These are phyloP conservation scores for Termitomyces sp. DNA, from an alignment of 768 basidiomycete genomes.

Conservation along the genomic window DNA sequence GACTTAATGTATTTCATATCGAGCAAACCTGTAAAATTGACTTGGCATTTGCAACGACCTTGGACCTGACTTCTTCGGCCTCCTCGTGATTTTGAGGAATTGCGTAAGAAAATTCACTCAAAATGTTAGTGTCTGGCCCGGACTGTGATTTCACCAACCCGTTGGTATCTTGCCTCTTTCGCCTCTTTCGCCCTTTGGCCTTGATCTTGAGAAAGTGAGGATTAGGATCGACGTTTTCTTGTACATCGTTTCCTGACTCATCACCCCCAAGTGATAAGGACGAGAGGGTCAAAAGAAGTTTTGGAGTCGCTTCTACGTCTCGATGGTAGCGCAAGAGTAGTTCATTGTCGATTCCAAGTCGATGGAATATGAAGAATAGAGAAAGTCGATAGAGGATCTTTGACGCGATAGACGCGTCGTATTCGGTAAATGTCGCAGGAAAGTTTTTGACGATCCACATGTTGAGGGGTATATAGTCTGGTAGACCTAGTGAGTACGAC, in stretches of 20 bases:
- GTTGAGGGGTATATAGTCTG: slow-evolving; percentile 10
- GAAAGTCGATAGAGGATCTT: slow-evolving; percentile 7
- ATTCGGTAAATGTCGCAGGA: slow-evolving; percentile 14
- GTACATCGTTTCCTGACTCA: background rate
- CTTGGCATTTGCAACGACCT: slow-evolving; percentile 13
- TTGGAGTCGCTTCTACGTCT: slow-evolving; percentile 2
- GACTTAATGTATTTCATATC: background rate
- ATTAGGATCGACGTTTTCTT: background rate
- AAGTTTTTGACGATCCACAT: slow-evolving; percentile 26
- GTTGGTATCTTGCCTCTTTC: background rate
- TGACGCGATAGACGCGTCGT: slow-evolving; percentile 7
- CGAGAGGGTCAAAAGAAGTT: slow-evolving; percentile 4
- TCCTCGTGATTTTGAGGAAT: slow-evolving; percentile 7
- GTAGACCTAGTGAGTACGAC: slow-evolving; percentile 6
- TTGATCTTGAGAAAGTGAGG: slow-evolving; percentile 2
- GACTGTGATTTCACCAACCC: background rate
- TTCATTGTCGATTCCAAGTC: background rate
- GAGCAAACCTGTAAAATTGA: slow-evolving; percentile 14
- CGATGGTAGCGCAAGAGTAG: slow-evolving; percentile 5
- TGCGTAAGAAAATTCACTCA: slow-evolving; percentile 4
- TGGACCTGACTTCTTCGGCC: slow-evolving; percentile 1
- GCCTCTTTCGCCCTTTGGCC: background rate
- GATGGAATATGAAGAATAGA: slow-evolving; percentile 3
- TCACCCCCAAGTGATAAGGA: background rate
- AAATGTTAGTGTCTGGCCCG: slow-evolving; percentile 10